Base-by-base conservation (phyloP, 1,139 yeast genomes). In the Blastobotrys petasosporus region DNA sequence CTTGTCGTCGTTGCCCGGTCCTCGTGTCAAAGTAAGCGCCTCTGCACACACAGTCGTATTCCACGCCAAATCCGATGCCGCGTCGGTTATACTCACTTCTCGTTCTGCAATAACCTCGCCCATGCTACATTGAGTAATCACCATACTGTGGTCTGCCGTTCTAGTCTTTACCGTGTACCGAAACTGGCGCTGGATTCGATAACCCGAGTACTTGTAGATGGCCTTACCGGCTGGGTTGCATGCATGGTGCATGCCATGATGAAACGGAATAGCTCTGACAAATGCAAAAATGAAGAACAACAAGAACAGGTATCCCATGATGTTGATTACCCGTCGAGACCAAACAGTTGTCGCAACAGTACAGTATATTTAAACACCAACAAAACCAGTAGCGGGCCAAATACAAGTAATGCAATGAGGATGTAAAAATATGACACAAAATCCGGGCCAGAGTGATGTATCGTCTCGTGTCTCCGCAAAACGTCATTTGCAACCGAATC, bases 51-150 rank as follows among this genome's bases (percentile, higher is more conserved):
- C 28, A 4, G 45, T 37, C 13, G 40, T 32, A 32, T 45, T 45
- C 48, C 48, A 45, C 8, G 41, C 31, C 20, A 44, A 12, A 36
- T 39, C 47, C 6, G 13, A 32, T 12, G n/a, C 17, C 9, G 38
- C 39, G 25, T 23, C 37, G 28, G 30, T 9, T 11, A 38, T 28
- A 17, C 25, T 12, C 13, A 28, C 20, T 16, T 29, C 23, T 10
- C 29, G 28, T 16, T 45, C 44, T 15, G 12, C 25, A 4, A 37
- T 17, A 12, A 41, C 25, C 10, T 37, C 32, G 12, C 48, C 48
- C 34, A 37, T 13, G 29, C 12, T 32, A 42, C 48, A 45, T n/a
- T 37, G 45, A 10, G 34, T 35, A 16, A 45, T 37, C 7, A 45
- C 31, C 39, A 38, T 45, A 10, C 35, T 16, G 29, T 37, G 48